Evolutionary conservation across 2,329 filamentous ascomycete species (phyloP), one percentile per base, ranked within the genome.

Genomic region (Graphiopsis chlorocephala): DNA sequence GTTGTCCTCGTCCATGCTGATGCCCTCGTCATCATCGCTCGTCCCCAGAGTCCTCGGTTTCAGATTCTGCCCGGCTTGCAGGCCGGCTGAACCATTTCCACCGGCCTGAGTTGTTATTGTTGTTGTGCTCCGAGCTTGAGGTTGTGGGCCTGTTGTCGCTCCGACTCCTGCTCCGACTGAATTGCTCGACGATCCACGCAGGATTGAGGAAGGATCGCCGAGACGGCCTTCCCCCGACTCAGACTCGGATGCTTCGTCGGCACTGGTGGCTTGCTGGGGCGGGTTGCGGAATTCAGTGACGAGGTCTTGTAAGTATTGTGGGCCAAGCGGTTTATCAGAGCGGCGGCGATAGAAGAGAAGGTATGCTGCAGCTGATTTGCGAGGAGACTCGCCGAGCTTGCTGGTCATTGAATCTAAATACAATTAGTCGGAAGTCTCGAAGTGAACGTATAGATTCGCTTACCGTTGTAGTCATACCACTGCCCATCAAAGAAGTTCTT

Each of bases 381-480:
- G 65, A 53, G 61, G 57, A 20, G 65, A 64, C n/a, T 67, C 65
- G 55, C 68, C 58, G 29, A 72, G 64, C 63, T 70, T 71, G 45
- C 59, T 66, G 50, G 66, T 69, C 25, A 63, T 66, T 8, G 91
- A 90, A 78, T 97, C 93, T 96, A 72, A 17, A 17, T 42, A 20
- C 23, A 15, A 70, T 88, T 76, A 88, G 81, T 70, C 66, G 14
- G n/a, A 11, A 23, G 42, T 33, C 25, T 25, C 4, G 4, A n/a
- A 0, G 20, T 15, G 45, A n/a, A 17, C 26, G 31, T 15, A 28
- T 25, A 2, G 17, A 66, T 35, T 20, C 17, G 50, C 57, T 61
- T 48, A 47, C 93, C 94, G 77, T 99, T 98, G 77, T 96, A 98
- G 71, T 96, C 91, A 77, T 97, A 97, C 95, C 95, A 99, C 76